These are phyloP conservation scores for Nicotiana attenuata DNA, from an alignment of 257 asterid genomes.

Conservation along the genomic window DNA sequence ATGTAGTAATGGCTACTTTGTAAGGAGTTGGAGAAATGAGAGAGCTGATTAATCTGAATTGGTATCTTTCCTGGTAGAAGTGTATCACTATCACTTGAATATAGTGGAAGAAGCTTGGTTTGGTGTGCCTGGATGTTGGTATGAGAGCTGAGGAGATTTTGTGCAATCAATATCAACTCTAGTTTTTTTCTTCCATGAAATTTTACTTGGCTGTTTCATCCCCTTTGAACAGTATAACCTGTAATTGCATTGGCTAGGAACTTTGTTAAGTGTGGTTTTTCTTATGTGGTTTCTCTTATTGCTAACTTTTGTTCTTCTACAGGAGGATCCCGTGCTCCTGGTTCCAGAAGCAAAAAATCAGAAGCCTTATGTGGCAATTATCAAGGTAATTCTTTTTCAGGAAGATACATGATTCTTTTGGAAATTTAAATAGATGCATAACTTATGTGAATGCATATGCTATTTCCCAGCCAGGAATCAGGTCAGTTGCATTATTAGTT, in stretches of 20 bases:
- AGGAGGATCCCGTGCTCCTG: conserved; percentile 92
- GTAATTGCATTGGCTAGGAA: background rate
- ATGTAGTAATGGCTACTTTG: background rate
- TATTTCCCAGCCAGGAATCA: background rate
- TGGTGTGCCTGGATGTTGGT: background rate
- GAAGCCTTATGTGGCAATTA: conserved; percentile 91
- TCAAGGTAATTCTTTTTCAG: conserved; percentile 51
- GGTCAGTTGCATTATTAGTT: background rate
- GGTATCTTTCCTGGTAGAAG: background rate
- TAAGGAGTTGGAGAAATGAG: background rate
- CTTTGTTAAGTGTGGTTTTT: background rate
- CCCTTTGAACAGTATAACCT: background rate
- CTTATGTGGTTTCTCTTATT: background rate
- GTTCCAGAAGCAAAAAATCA: conserved; percentile 56
- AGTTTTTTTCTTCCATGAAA: background rate
- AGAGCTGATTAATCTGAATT: background rate
- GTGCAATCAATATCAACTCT: background rate
- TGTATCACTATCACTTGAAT: background rate
- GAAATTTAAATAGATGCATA: background rate
- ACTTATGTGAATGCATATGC: background rate
- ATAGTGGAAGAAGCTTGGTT: background rate
- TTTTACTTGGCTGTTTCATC: background rate
- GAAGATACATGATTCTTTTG: background rate
- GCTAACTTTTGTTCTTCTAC: conserved; percentile 12
- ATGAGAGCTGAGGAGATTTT: background rate